Percentiles rank a stretch among this genome's conserved stretches.
Evolutionary conservation across 495 filamentous ascomycete genomes (phyloP).

Genomic region (Tuber microsphaerosporum): DNA sequence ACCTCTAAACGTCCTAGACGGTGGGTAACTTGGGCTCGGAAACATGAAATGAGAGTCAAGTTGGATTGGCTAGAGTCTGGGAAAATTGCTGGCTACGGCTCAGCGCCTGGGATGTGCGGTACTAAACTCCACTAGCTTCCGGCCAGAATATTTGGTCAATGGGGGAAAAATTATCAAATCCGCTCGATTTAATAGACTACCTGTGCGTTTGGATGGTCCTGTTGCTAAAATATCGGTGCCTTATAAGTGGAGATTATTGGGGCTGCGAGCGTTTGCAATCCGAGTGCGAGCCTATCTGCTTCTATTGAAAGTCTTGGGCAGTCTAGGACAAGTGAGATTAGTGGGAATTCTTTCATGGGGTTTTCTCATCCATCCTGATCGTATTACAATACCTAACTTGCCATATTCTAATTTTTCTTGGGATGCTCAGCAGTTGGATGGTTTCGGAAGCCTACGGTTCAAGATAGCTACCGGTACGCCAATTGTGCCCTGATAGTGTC

Average conservation of each 20-base stretch:
- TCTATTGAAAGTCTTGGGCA: neutral
- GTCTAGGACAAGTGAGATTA: neutral
- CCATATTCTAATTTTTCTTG: neutral
- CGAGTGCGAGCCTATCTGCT: neutral
- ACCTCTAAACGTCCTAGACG: no score
- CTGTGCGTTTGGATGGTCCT: neutral
- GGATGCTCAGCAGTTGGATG: neutral
- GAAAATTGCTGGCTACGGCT: neutral
- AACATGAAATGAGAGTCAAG: neutral
- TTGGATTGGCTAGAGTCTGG: neutral
- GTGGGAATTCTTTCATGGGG: neutral
- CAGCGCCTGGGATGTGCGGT: neutral
- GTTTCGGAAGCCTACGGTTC: neutral
- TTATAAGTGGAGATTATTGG: neutral
- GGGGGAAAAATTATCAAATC: neutral
- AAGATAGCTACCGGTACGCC: neutral
- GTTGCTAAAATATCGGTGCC: neutral
- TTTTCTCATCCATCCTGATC: neutral
- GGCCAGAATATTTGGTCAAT: neutral
- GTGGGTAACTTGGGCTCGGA: no score
- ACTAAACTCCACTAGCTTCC: neutral
- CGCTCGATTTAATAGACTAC: neutral
- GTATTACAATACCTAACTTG: neutral
- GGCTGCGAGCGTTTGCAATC: neutral
- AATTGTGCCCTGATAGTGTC: neutral